Conservation (phyloP, 1,139 yeast genomes). For the Blastobotrys illinoisensis region DNA sequence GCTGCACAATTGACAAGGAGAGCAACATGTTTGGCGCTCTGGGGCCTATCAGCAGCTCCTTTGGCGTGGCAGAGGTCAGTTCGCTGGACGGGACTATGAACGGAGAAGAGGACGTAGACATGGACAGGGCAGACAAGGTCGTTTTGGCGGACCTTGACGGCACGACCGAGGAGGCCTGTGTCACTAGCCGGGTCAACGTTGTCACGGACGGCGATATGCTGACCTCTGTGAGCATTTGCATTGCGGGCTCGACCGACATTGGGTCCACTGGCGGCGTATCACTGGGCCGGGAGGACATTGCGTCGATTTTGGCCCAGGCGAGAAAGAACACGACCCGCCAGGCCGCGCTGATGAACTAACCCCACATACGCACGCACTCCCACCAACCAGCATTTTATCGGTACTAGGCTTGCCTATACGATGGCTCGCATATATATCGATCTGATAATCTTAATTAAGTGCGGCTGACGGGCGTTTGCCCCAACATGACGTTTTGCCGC, state of each 20-base stretch:
- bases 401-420: neutral
- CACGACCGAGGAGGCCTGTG: slow-evolving; percentile 63
- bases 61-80: slow-evolving; percentile 48
- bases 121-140: slow-evolving; percentile 34
- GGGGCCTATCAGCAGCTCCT: slow-evolving; percentile 47
- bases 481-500: neutral
- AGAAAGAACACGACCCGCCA: neutral
- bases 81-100: slow-evolving; percentile 14
- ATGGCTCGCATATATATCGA: neutral
- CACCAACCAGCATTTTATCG: neutral
- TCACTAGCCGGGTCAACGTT: slow-evolving; percentile 41
- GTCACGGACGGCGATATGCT: slow-evolving; percentile 28
- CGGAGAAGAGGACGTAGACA: slow-evolving; percentile 26
- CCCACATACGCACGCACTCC: neutral
- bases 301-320: neutral
- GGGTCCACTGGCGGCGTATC: slow-evolving; percentile 4
- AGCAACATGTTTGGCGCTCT: neutral
- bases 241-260: slow-evolving; percentile 14
- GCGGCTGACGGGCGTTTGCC: neutral
- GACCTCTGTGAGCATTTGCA: slow-evolving; percentile 18
- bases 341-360: neutral
- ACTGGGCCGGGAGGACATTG: neutral
- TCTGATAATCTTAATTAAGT: neutral
- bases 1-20: slow-evolving; percentile 7
- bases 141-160: slow-evolving; percentile 71